Conservation (phyloP, 2,329 filamentous ascomycete genomes). For the Neofusicoccum sp. region DNA sequence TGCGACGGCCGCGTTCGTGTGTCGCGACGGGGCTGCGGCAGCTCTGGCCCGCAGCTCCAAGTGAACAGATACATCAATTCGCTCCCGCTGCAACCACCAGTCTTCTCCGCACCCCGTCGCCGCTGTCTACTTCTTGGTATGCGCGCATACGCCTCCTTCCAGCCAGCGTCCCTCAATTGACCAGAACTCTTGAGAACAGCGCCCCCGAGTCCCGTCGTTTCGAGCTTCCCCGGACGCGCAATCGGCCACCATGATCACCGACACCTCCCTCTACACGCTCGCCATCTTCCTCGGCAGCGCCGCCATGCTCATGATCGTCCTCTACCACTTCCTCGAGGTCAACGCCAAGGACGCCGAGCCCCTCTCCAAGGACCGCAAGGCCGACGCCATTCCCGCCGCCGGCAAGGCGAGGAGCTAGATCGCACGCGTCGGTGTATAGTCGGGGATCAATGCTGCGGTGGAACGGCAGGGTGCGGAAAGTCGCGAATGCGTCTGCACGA, state of each 20-base stretch:
- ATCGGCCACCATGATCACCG: constrained; percentile 76
- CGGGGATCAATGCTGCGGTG: background rate
- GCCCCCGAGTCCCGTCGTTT: background rate
- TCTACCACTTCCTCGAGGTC: constrained; percentile 96
- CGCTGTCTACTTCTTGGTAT: background rate
- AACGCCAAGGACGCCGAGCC: constrained; percentile 64
- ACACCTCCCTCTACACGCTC: constrained; percentile 84
- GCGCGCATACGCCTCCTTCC: background rate
- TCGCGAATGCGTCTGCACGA: background rate
- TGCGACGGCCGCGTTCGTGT: background rate
- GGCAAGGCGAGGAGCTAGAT: constrained; percentile 30
- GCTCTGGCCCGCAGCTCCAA: constrained; percentile 12
- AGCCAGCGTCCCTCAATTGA: background rate
- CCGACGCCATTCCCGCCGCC: constrained; percentile 29
- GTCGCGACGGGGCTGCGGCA: background rate
- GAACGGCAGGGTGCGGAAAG: background rate
- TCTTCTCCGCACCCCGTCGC: background rate
- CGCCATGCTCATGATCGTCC: constrained; percentile 86
- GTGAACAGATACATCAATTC: constrained; percentile 17
- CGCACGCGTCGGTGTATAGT: background rate
- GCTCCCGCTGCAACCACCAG: background rate
- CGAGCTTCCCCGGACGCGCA: background rate
- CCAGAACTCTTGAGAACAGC: background rate
- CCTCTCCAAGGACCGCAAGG: constrained; percentile 30
- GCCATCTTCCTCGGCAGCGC: constrained; percentile 89